A percentile compares a stretch with the other conserved stretches of the same genome.
Conservation (phyloP, 2,329 filamentous ascomycete genomes). For the Phymatotrichopsis omnivora region DNA sequence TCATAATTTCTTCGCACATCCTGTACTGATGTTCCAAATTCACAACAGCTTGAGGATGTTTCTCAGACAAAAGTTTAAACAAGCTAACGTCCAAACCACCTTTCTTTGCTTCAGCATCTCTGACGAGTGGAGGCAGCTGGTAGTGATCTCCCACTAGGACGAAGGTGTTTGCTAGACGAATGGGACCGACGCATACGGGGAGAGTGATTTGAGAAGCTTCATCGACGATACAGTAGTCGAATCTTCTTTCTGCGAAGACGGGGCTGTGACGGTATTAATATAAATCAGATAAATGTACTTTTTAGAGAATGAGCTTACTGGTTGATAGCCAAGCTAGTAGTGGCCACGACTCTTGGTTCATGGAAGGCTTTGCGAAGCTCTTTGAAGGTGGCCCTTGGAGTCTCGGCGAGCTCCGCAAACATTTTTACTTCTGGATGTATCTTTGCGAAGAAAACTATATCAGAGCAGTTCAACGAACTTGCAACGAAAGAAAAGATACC, state of each 20-base stretch:
- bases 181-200: slow-evolving; percentile 86
- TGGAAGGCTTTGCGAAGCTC: slow-evolving; percentile 78
- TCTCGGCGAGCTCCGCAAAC: slow-evolving; percentile 69
- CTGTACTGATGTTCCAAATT: slow-evolving; percentile 93
- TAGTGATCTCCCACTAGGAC: slow-evolving; percentile 95
- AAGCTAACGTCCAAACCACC: slow-evolving; percentile 86
- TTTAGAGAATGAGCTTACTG: slow-evolving; percentile 50
- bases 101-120: slow-evolving; percentile 75
- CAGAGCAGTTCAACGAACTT: background rate
- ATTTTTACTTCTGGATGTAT: slow-evolving; percentile 78
- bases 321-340: slow-evolving; percentile 85
- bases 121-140: slow-evolving; percentile 86
- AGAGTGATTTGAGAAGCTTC: slow-evolving; percentile 96
- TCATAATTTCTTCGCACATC: slow-evolving; percentile 97
- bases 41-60: slow-evolving; percentile 76
- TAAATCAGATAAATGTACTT: slow-evolving; percentile 4
- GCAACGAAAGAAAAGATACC: background rate
- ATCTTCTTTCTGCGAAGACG: slow-evolving; percentile 76
- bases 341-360: slow-evolving; percentile 78
- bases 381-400: slow-evolving; percentile 65
- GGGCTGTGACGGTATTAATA: slow-evolving; percentile 35
- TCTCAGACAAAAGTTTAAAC: slow-evolving; percentile 86
- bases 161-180: slow-evolving; percentile 85
- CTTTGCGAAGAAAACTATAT: slow-evolving; percentile 48
- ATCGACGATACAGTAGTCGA: slow-evolving; percentile 97